A percentile compares a stretch with the other conserved stretches of the same genome.
phyloP scores from a whole-genome alignment of 1,284 basidiomycete species.

The Ganoderma leucocontextum region DNA sequence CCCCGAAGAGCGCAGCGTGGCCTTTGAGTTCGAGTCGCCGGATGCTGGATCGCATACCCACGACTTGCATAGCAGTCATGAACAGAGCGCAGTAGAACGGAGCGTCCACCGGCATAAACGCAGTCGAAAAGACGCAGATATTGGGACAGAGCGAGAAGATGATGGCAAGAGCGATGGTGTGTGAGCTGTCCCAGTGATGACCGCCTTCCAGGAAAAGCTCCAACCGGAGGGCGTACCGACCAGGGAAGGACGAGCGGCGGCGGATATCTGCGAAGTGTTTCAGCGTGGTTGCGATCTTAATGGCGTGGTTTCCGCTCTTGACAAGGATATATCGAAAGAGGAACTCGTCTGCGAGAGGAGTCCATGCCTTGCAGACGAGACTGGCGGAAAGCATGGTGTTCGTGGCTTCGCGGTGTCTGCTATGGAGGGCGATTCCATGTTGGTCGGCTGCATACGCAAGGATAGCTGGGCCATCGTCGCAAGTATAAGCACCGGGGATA shows the following conservation, averaged over 20 bases:
- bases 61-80: slow-evolving; percentile 16
- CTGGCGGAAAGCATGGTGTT: slow-evolving; percentile 40
- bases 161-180: slow-evolving; percentile 37
- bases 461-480: slow-evolving; percentile 38
- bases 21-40: slow-evolving; percentile 31
- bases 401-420: slow-evolving; percentile 41
- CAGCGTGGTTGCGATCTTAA: slow-evolving; percentile 35
- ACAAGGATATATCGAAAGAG: slow-evolving; percentile 45
- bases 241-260: slow-evolving; percentile 1
- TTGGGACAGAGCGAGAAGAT: slow-evolving; percentile 42
- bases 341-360: slow-evolving; percentile 35
- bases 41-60: slow-evolving; percentile 16
- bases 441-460: slow-evolving; percentile 42
- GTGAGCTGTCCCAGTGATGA: slow-evolving; percentile 39
- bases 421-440: slow-evolving; percentile 41
- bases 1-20: slow-evolving; percentile 13
- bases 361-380: slow-evolving; percentile 43
- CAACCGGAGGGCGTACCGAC: slow-evolving; percentile 38
- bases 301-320: slow-evolving; percentile 40
- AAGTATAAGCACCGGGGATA: slow-evolving; percentile 43
- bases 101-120: slow-evolving; percentile 33
- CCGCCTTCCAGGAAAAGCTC: slow-evolving; percentile 43
- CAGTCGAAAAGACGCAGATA: slow-evolving; percentile 43
- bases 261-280: slow-evolving; percentile 5
- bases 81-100: slow-evolving; percentile 6